Percentiles rank a stretch among this genome's conserved stretches.
Evolutionary conservation across 2,329 filamentous ascomycete species (phyloP).

Genomic region (Proliferodiscus dingleyae): DNA sequence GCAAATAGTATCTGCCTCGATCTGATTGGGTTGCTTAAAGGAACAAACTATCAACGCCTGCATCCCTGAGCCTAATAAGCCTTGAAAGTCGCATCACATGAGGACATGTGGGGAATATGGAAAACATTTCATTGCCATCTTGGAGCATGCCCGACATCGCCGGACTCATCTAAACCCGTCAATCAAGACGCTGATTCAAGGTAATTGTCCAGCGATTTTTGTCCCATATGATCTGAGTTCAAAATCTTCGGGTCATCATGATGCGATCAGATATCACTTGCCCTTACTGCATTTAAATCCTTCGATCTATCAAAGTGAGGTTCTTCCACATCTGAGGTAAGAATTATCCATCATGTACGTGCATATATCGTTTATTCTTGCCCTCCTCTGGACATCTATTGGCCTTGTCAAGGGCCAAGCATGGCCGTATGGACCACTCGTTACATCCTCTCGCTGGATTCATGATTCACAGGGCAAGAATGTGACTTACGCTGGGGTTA

Average conservation of each 20-base stretch:
- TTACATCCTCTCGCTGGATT: slow-evolving; percentile 35
- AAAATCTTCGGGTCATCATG: not conserved
- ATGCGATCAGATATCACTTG: not conserved
- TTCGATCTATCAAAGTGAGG: not conserved
- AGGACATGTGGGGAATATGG: not conserved
- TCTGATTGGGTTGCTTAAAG: not conserved
- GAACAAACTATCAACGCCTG: no score
- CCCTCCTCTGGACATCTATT: not conserved
- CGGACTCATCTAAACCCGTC: not conserved
- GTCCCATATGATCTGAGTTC: not conserved
- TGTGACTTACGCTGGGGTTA: slow-evolving; percentile 51
- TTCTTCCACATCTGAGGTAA: not conserved
- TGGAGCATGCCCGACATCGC: not conserved
- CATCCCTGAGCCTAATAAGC: not conserved
- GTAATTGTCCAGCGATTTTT: not conserved
- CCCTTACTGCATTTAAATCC: not conserved
- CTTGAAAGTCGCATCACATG: not conserved
- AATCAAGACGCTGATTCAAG: not conserved
- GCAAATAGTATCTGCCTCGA: not conserved
- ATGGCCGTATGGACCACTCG: slow-evolving; percentile 22
- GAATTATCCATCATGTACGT: not conserved
- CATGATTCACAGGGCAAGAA: slow-evolving; percentile 34
- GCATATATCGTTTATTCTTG: not conserved
- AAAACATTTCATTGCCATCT: not conserved
- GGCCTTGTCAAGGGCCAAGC: slow-evolving; percentile 16